Evolutionary conservation across 495 filamentous ascomycete genomes (phyloP), one percentile per base, ranked within the genome.

Genomic region (Amphirosellinia nigrospora): DNA sequence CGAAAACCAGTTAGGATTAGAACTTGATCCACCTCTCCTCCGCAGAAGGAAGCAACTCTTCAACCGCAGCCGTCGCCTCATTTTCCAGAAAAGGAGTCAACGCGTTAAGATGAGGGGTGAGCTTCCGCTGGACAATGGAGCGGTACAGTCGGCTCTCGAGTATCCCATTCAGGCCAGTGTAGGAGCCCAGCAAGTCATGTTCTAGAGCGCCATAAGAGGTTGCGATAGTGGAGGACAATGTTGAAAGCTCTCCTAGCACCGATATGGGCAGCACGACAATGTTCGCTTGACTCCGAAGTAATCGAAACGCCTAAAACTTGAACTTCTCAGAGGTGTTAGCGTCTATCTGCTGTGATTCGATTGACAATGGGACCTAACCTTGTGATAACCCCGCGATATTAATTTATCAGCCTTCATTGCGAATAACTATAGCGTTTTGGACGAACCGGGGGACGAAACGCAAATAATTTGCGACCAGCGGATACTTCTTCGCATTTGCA

Each of bases 91-190:
- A 7, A 3, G 70, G 70, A 1, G 30, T 50, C 3, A 72, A 8
- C 15, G 60, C 11, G 1, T 4, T 2, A 4, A 72, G 48, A 9
- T 41, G 66, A 1, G 70, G 70, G 16, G 70, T 72, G 19, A 72
- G 39, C 28, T 34, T 68, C 0, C 70, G 58, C 30, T 72, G 70
- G 1, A 72, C 48, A 43, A 72, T 65, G 19, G 60, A 58, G 28
- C 69, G 70, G n/a, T 72, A 65, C 4, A 48, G 19, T 16, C 60
- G 61, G 38, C 11, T 72, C 50, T 72, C 48, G 16, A 72, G 38
- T 39, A 72, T 65, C 3, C 60, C 5, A n/a, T 69, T 23, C 23
- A 69, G 8, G 0, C 66, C 66, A 13, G 66, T 65, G 41, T 55
- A 72, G 15, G n/a, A 9, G 0, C 70, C 70, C 0, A 72, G 48